Percentiles rank a stretch among this genome's conserved stretches.
phyloP scores from a whole-genome alignment of 2,329 filamentous ascomycete genomes.

The Celoporthe dispersa region DNA sequence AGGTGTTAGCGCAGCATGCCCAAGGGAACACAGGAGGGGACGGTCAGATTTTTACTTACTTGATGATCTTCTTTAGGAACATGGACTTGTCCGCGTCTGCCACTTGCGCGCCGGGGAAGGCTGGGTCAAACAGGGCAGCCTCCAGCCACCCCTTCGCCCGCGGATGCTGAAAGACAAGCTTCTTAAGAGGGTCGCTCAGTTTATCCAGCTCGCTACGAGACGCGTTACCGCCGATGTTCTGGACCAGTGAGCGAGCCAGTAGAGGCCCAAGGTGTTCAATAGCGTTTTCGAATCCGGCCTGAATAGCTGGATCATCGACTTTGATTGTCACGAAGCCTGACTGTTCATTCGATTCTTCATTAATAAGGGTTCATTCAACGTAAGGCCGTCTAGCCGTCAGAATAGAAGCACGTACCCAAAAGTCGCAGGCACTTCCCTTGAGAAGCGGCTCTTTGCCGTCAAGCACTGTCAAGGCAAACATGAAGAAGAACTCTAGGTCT shows the following conservation, averaged over 20 bases:
- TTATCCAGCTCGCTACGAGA: conserved; percentile 74
- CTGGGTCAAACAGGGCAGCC: conserved; percentile 56
- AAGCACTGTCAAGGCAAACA: conserved; percentile 72
- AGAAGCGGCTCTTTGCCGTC: conserved; percentile 74
- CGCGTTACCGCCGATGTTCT: conserved; percentile 70
- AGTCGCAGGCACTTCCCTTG: conserved; percentile 73
- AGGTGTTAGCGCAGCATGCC: conserved; percentile 3
- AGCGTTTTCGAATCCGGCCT: conserved; percentile 52
- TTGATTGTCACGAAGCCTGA: conserved; percentile 57
- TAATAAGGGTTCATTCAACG: neutral
- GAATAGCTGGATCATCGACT: conserved; percentile 46
- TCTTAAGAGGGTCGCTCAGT: conserved; percentile 72
- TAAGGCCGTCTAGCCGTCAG: too few species aligned
- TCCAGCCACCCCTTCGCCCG: conserved; percentile 67
- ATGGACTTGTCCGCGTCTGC: conserved; percentile 61
- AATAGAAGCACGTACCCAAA: conserved; percentile 64
- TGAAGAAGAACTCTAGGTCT: conserved; percentile 68
- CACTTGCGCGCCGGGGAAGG: conserved; percentile 65
- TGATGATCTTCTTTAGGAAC: conserved; percentile 70
- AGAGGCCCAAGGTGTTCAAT: conserved; percentile 65
- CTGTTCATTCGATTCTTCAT: conserved; percentile 40
- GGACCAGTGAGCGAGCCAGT: conserved; percentile 62
- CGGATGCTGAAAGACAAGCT: conserved; percentile 61
- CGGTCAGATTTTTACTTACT: conserved; percentile 45
- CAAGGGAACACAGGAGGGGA: neutral